phyloP scores from a whole-genome alignment of 1,139 yeast genomes.

The Suhomyces kunorum region DNA sequence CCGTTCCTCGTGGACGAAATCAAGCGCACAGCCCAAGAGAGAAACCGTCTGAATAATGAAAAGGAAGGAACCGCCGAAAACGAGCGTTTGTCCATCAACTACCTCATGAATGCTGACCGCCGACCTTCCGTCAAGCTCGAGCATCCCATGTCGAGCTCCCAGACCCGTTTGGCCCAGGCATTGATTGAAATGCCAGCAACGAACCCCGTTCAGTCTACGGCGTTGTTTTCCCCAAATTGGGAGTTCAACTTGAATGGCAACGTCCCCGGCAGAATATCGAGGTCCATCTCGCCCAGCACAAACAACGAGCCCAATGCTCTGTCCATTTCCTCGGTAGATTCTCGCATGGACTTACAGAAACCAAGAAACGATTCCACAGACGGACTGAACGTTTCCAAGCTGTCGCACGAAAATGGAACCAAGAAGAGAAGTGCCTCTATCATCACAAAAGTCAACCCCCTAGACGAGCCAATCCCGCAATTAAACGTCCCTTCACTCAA shows the following conservation, averaged over 20 bases:
- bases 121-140: not conserved
- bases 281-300: conserved; percentile 30
- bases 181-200: not conserved
- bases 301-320: conserved; percentile 11
- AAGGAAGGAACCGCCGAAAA: conserved; percentile 14
- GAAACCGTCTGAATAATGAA: conserved; percentile 30
- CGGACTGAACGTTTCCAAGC: not conserved
- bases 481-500: conserved; percentile 38
- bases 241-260: conserved; percentile 13
- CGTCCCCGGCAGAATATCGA: conserved; percentile 15
- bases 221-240: conserved; percentile 19
- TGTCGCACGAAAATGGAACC: conserved; percentile 5
- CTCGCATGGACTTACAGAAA: conserved; percentile 8
- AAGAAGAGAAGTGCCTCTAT: conserved; percentile 14
- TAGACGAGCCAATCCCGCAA: conserved; percentile 11
- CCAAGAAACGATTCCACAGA: conserved; percentile 10
- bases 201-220: not conserved
- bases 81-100: conserved; percentile 22
- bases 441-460: conserved; percentile 7
- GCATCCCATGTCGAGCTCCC: conserved; percentile 5
- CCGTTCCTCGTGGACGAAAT: conserved; percentile 62
- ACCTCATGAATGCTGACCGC: conserved; percentile 21
- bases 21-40: conserved; percentile 57
- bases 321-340: conserved; percentile 12
- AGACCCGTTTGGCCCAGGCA: not conserved